Conservation (phyloP, 2,329 filamentous ascomycete genomes). For the Arachnomyces sp. region DNA sequence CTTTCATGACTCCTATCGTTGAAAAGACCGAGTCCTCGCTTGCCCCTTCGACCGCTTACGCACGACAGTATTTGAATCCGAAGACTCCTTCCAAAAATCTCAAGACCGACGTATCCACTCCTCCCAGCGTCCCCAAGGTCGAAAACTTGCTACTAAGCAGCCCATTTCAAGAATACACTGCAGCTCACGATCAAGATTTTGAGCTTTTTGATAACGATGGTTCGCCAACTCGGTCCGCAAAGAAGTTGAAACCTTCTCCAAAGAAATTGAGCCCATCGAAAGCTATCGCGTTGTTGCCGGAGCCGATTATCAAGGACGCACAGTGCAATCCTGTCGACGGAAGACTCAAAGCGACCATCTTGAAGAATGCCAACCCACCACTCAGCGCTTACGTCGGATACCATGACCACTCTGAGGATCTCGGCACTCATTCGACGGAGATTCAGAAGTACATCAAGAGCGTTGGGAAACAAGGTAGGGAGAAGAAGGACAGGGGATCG, state of each 20-base stretch:
- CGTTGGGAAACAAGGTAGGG: conserved; percentile 36
- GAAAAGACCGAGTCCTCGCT: conserved; percentile 89
- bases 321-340: conserved; percentile 88
- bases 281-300: conserved; percentile 17
- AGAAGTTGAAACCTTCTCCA: conserved; percentile 26
- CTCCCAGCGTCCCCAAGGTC: conserved; percentile 27
- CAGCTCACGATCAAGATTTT: conserved; percentile 41
- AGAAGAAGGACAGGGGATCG: conserved; percentile 31
- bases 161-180: conserved; percentile 60
- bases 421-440: conserved; percentile 59
- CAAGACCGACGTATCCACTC: conserved; percentile 13
- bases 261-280: conserved; percentile 13
- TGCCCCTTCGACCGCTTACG: conserved; percentile 47
- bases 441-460: conserved; percentile 75
- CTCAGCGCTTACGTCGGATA: conserved; percentile 71
- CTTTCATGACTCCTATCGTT: conserved; percentile 98
- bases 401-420: conserved; percentile 58
- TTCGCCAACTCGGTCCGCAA: conserved; percentile 29
- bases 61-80: conserved; percentile 52
- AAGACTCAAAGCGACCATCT: conserved; percentile 63
- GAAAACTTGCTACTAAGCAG: conserved; percentile 54
- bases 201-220: conserved; percentile 23
- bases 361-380: conserved; percentile 64
- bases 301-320: conserved; percentile 67
- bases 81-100: conserved; percentile 68